Conservation (phyloP, 441 rosid genomes). For the Aleurites moluccanus region DNA sequence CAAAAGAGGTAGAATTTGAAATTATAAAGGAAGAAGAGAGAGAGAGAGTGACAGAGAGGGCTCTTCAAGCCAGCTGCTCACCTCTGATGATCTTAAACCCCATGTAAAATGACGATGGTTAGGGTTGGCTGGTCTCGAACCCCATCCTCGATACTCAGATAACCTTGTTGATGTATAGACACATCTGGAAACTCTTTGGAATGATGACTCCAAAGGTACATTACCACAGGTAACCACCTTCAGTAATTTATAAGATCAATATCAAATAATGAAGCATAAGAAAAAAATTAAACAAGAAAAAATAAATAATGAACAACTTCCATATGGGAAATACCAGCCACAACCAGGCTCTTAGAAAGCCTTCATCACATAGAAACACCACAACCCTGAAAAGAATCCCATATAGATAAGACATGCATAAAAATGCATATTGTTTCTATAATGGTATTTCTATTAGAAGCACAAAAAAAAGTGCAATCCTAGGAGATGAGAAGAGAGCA, state of each 20-base stretch:
- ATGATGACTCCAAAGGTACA: slow-evolving; percentile 85
- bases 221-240: slow-evolving; percentile 96
- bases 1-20: neutral
- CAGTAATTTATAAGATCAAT: slow-evolving; percentile 19
- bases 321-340: neutral
- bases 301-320: neutral
- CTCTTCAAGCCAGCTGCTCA: slow-evolving; percentile 32
- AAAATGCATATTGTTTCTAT: neutral
- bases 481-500: neutral
- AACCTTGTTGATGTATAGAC: slow-evolving; percentile 79
- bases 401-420: neutral
- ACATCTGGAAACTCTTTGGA: slow-evolving; percentile 83
- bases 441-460: neutral
- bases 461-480: neutral
- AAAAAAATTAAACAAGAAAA: neutral
- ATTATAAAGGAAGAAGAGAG: neutral
- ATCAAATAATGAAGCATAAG: neutral
- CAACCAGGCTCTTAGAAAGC: slow-evolving; percentile 14
- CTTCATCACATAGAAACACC: neutral
- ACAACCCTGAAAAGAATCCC: neutral
- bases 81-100: slow-evolving; percentile 77
- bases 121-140: slow-evolving; percentile 81
- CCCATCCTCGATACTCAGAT: slow-evolving; percentile 87
- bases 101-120: slow-evolving; percentile 73
- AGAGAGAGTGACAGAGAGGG: neutral